Evolutionary conservation across 2,329 filamentous ascomycete genomes (phyloP), one percentile per base, ranked within the genome.

Genomic region (Fusarium praegraminearum): DNA sequence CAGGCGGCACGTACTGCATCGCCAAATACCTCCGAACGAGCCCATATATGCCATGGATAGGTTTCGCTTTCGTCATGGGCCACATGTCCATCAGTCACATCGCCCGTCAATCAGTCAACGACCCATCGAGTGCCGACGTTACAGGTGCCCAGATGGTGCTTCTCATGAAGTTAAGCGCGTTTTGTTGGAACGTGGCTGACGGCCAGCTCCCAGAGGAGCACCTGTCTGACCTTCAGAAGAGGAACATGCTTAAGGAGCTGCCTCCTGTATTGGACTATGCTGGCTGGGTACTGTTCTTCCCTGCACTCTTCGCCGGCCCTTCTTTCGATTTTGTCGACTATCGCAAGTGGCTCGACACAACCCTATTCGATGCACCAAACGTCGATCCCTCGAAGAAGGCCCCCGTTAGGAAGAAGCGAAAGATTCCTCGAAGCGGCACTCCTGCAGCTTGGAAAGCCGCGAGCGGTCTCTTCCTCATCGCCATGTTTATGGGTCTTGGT

Each of bases 121-220:
- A 89, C 65, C 88, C 92, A 0, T 85, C 87, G 40, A 80, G 83
- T 3, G 85, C 97, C 62, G 96, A 99, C 78, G 94, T 99, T 72
- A 98, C 95, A 1, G 94, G 92, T 41, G 94, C 95, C 2, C 96
- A 99, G 80, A 99, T 99, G 96, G 96, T 99, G 35, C 82, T 98
- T 73, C 91, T 98, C 68, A 99, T 99, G 93, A 99, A 99, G 80
- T 88, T 99, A 36, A 93, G 90, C 24, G 92, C 95, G 7, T 99
- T 99, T 77, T 97, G 93, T 82, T 99, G 96, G 96, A 98, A 98
- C 77, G 91, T 98, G 11, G 94, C 96, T 75, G 96, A 99, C 78
- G 97, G 96, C 22, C 89, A 91, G 62, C 85, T 97, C 22, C 90
- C 93, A 5, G 89, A 91, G 20, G 86, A 91, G 44, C 89, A 94